Base-by-base conservation (phyloP, 202 grass and related monocot species). In the Digitaria exilis region DNA sequence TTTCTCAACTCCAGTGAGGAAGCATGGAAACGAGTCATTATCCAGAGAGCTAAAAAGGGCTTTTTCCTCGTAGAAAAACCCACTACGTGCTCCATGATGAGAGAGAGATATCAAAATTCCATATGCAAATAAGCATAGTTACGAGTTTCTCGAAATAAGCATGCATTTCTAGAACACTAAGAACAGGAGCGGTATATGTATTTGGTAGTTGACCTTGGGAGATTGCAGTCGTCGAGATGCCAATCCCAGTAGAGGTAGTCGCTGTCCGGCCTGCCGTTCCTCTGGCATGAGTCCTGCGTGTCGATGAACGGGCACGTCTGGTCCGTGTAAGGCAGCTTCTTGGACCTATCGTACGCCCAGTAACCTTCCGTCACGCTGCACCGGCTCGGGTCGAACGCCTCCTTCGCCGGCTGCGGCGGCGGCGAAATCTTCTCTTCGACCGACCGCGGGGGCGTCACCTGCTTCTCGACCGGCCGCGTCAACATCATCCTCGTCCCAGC, bases 181-280 rank as follows among this genome's bases (percentile, higher is more conserved):
- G n/a, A n/a, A n/a, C n/a, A n/a, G n/a, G n/a, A n/a, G n/a, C n/a
- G n/a, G n/a, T n/a, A n/a, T n/a, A n/a, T n/a, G n/a, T n/a, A n/a
- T n/a, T n/a, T n/a, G n/a, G n/a, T 21, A 30, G 78, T 68, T 80
- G 61, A 97, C 91, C 91, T 97, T 69, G 91, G 89, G 22, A 97
- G 82, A 16, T 29, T 82, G 89, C 94, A 94, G 57, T 88, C 87
- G 77, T 97, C 91, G 14, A 86, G 71, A 43, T 90, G 81, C 91
- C 94, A 97, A 26, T 88, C 84, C 91, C 91, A 97, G 52, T 90
- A 91, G 71, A 91, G 45, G 79, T 97, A 97, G 59, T 90, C 87
- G 21, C 54, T 87, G 74, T 97, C 91, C 9, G 87, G 89, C 75
- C 89, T 88, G 46, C 94, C 94, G 45, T 97, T 97, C 69, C 84